phyloP scores from a whole-genome alignment of 176 grass and related monocot genomes.

The Saccharum officinarum region DNA sequence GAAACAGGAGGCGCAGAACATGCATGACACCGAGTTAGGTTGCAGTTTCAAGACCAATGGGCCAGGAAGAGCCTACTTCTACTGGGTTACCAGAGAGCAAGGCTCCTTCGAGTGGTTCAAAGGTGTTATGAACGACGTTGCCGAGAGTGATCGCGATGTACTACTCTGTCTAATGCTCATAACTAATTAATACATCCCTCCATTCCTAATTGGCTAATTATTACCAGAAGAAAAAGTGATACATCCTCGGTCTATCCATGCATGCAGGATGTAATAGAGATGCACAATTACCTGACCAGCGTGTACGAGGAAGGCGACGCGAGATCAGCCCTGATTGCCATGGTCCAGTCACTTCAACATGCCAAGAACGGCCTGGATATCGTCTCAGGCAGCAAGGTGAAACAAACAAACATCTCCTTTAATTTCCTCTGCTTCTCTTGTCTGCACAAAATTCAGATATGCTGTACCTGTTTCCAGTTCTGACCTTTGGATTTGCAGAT shows the following conservation, averaged over 20 bases:
- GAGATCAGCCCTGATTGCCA: slow-evolving; percentile 87
- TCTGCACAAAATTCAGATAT: not conserved
- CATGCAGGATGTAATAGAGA: slow-evolving; percentile 85
- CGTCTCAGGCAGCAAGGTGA: slow-evolving; percentile 91
- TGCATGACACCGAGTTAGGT: slow-evolving; percentile 48
- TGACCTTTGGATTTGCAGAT: slow-evolving; percentile 49
- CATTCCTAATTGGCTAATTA: not conserved
- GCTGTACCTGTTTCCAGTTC: not conserved
- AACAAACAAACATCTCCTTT: not conserved
- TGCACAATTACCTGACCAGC: slow-evolving; percentile 98
- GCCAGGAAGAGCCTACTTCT: slow-evolving; percentile 97
- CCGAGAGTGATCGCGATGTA: slow-evolving; percentile 84
- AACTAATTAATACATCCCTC: not conserved
- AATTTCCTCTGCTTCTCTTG: not conserved
- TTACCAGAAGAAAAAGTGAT: slow-evolving; percentile 15
- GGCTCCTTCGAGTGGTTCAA: slow-evolving; percentile 99
- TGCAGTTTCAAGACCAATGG: slow-evolving; percentile 59
- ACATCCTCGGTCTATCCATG: not conserved
- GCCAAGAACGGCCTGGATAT: slow-evolving; percentile 94
- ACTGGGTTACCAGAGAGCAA: slow-evolving; percentile 98
- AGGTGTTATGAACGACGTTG: slow-evolving; percentile 97
- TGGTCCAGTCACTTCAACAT: slow-evolving; percentile 95
- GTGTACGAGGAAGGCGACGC: slow-evolving; percentile 99
- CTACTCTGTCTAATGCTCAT: not conserved
- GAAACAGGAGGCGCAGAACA: slow-evolving; percentile 54